Evolutionary conservation across 2,329 filamentous ascomycete species (phyloP), one percentile per base, ranked within the genome.

Genomic region (Huntiella decipiens): DNA sequence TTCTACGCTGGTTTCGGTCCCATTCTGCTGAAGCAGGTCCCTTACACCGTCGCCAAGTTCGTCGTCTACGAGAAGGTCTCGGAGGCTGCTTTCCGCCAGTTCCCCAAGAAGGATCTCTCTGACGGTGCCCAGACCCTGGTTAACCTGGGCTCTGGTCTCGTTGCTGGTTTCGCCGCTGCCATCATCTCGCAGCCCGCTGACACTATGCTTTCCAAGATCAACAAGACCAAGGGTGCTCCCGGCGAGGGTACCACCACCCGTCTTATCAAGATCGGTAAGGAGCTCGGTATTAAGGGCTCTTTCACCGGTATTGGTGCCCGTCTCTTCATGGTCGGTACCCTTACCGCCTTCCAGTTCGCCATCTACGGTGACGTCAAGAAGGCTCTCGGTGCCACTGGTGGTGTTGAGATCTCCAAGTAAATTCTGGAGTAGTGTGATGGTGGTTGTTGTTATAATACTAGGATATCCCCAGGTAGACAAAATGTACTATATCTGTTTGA

Each of bases 1-100:
- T 87, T 92, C 74, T 92, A 92, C 71, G 82, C 81, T 58, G 84
- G 84, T 59, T 92, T 93, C 70, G 85, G 85, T 52, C 82, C 82
- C 56, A 86, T 87, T 56, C 68, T 84, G 55, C 84, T 86, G 71
- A 82, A 82, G 68, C 79, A 83, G 73, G 78, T 92, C 56, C 84
- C 84, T 54, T 92, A 92, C 72, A 92, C 84, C 64, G 87, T 91
- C 80, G 72, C 84, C 74, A 92, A 92, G 73, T 92, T 92, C 70
- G 84, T 88, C 65, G 84, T 87, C 58, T 91, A 76, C 74, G 84
- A 92, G 70, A 88, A 88, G 74, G 81, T 85, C 57, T 69, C 77
- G 57, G 84, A 91, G 70, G 58, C 70, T 55, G 63, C 82, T 68
- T 88, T 78, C 73, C 63, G 66, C 56, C 52, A 59, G 45, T 64